These are phyloP conservation scores for Ustilago bromivora DNA, from an alignment of 1,284 basidiomycete species.

Conservation along the genomic window DNA sequence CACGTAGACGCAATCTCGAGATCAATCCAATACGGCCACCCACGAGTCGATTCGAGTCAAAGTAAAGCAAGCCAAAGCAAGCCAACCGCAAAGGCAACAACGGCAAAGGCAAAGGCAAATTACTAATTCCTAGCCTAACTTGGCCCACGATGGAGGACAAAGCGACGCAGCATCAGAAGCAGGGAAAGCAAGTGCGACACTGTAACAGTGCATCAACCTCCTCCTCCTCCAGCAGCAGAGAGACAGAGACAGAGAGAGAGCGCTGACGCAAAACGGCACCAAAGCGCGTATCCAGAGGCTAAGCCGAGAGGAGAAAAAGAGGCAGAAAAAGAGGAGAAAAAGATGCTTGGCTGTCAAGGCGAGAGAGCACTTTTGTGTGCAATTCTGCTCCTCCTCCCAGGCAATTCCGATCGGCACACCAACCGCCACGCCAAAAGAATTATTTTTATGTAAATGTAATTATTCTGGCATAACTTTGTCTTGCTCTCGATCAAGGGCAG, in stretches of 20 bases:
- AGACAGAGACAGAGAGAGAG: background rate
- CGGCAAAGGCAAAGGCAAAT: too few species aligned
- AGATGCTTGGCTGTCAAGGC: slow-evolving; percentile 15
- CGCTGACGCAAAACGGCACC: too few species aligned
- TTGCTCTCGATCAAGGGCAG: too few species aligned
- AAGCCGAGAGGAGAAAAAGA: background rate
- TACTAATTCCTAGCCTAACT: background rate
- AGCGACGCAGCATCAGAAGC: background rate
- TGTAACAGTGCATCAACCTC: background rate
- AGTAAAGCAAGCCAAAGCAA: background rate
- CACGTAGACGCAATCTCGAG: background rate
- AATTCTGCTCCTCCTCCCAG: slow-evolving; percentile 3
- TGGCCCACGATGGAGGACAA: background rate
- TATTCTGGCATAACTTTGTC: too few species aligned
- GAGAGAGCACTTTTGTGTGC: too few species aligned
- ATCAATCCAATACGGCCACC: background rate
- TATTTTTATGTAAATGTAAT: background rate
- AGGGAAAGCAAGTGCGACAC: slow-evolving; percentile 8
- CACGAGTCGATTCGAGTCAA: slow-evolving; percentile 9
- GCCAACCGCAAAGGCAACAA: background rate
- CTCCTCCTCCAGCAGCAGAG: background rate
- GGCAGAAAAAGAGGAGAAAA: background rate
- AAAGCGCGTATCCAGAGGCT: too few species aligned
- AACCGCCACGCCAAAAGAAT: background rate
- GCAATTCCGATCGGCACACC: background rate